Base-by-base conservation (phyloP, 371 early-diverging fungal genomes). In the Fennellomyces sp. region DNA sequence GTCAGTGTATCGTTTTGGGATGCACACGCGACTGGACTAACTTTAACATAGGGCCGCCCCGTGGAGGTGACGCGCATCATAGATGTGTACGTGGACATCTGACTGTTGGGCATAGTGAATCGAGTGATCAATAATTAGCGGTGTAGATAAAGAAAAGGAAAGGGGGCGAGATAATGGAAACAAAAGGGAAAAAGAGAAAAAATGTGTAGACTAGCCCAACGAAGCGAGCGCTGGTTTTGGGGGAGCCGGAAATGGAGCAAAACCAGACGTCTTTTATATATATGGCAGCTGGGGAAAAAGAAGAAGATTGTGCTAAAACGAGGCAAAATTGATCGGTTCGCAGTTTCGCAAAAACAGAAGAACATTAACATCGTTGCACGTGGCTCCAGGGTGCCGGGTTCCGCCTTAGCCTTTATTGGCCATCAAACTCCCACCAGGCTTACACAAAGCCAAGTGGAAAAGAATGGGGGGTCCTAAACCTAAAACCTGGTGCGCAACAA, bases 31-130 rank as follows among this genome's bases (percentile, higher is more conserved):
- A 21, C n/a, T 45, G n/a, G n/a, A 45, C 45, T 10, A 26, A 77
- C 78, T 51, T 72, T 61, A 17, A 63, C 63, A 31, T 65, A 68
- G 5, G 78, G 78, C 25, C 78, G 61, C 3, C 74, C 74, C 49
- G 66, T 65, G 29, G 65, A 36, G 15, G 78, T 74, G 25, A 77
- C 72, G 12, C 68, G 67, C 55, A 77, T 63, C 36, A 64, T 68
- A 2, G 72, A 61, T 7, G 66, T 73, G 38, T 70, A 66, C 0
- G 70, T 51, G 28, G 57, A 48, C 17, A 62, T 21, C 13, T 49
- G 29, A 26, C 58, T 58, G 27, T 64, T 48, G n/a, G 60, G 25
- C 65, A 64, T 64, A 25, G n/a, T 64, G 29, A 25, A 45, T 26
- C 11, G 26, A n/a, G 48, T 28, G 23, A 47, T n/a, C 23, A 8